Evolutionary conservation across 1,139 yeast genomes (phyloP), one percentile per base, ranked within the genome.

Genomic region (Protomyces lactucae-debilis): DNA sequence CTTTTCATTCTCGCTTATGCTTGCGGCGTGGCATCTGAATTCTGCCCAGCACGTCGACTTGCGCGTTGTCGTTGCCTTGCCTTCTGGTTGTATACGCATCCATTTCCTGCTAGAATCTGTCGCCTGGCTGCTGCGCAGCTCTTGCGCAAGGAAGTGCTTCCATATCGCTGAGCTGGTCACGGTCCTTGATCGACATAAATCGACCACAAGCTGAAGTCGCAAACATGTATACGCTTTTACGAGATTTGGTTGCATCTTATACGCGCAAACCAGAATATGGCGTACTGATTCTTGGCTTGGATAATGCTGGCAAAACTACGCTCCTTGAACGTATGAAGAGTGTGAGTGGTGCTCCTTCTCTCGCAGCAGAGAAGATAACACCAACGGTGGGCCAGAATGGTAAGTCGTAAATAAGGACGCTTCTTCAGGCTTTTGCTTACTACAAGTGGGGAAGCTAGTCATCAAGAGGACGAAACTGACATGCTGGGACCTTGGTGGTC

Each of bases 401-500:
- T 25, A 23, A 18, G 32, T 28, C 18, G 5, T 35, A 18, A 16
- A 32, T 12, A 37, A 5, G 4, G 32, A 12, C 12, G 23, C 9
- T 16, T 23, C 25, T 3, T n/a, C n/a, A 37, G 10, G 14, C 36
- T 10, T 2, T 9, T 52, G 35, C 18, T 56, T 18, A 25, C 46
- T 52, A 23, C 78, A 79, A 46, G 76, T 84, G 67, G 80, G 82
- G 67, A 82, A 82, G 61, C 80, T 82, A 61, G 79, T 82, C 54
- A 66, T 57, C 18, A 35, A 16, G 6, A 55, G 53, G 21, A 43
- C 45, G 28, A 8, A 9, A 2, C 77, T 93, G 66, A 89, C 91
- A 73, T 83, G 93, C 70, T 93, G 98, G 98, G 99, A 93, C 75
- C 84, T 93, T 52, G 98, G 98, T 8, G 99, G 99, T 4, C 98